Percentiles rank a stretch among this genome's conserved stretches.
These are phyloP conservation scores for Thuja plicata DNA, from an alignment of 83 land plant species.

Conservation along the genomic window DNA sequence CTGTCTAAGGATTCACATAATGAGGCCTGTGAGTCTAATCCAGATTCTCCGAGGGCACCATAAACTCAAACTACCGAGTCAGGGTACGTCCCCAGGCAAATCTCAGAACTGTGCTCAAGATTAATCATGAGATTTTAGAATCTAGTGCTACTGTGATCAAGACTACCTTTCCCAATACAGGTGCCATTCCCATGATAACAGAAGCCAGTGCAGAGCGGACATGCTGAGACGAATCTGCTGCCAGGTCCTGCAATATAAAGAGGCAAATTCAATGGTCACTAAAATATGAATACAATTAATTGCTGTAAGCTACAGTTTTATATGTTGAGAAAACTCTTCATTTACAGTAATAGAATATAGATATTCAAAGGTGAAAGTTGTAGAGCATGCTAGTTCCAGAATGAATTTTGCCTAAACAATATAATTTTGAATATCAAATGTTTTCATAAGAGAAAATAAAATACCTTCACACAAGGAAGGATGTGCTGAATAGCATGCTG, in stretches of 20 bases:
- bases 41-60: too few species aligned
- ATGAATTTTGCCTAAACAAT: neutral
- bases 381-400: neutral
- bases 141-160: neutral
- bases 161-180: constrained; percentile 47
- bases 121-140: too few species aligned
- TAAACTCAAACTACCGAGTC: too few species aligned
- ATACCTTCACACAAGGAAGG: constrained; percentile 63
- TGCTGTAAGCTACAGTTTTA: neutral
- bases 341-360: neutral
- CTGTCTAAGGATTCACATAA: too few species aligned
- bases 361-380: neutral
- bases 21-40: too few species aligned
- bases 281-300: neutral
- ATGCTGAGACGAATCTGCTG: constrained; percentile 60
- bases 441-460: neutral
- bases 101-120: too few species aligned
- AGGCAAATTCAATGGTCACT: neutral
- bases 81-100: too few species aligned
- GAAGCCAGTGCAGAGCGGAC: constrained; percentile 65
- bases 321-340: neutral
- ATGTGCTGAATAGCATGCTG: constrained; percentile 53
- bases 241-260: constrained; percentile 39
- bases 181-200: constrained; percentile 70
- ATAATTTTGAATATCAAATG: neutral